A percentile compares a stretch with the other conserved stretches of the same genome.
phyloP scores from a whole-genome alignment of 768 basidiomycete genomes.

The Dictyophora rubrovolvata region DNA sequence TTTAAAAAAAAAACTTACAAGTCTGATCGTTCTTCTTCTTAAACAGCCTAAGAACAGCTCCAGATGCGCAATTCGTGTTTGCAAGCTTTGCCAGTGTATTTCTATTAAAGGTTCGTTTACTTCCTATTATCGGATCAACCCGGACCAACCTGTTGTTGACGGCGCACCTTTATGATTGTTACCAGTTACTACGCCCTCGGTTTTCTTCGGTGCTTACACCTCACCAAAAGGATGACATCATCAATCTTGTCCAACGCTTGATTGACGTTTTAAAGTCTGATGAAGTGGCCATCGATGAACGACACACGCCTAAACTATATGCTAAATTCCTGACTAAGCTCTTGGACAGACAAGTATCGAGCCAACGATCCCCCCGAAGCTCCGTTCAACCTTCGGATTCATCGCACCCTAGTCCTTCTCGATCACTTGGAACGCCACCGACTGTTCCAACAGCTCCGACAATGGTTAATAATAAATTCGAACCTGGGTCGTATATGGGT shows the following conservation, averaged over 20 bases:
- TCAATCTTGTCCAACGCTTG: constrained; percentile 13
- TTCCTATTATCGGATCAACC: neutral
- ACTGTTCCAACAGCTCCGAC: neutral
- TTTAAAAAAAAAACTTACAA: constrained; percentile 35
- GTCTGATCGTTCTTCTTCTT: constrained; percentile 33
- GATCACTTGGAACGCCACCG: neutral
- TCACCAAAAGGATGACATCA: constrained; percentile 11
- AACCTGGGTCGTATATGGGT: neutral
- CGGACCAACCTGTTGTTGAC: neutral
- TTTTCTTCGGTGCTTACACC: constrained; percentile 10
- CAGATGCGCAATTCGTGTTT: constrained; percentile 19
- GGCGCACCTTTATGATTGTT: neutral
- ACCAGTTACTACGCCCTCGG: constrained; percentile 15
- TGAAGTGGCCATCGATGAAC: constrained; percentile 16
- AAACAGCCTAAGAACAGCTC: constrained; percentile 14
- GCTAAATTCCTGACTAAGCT: constrained; percentile 15
- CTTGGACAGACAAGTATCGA: constrained; percentile 12
- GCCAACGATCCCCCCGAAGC: neutral
- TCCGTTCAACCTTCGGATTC: neutral
- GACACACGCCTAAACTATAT: constrained; percentile 18
- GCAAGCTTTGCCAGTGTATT: constrained; percentile 17
- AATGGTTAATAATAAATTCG: neutral
- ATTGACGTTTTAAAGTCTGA: constrained; percentile 15
- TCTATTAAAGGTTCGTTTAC: constrained; percentile 14
- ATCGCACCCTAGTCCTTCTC: neutral